These are phyloP conservation scores for Plasmodium cynomolgi DNA, from an alignment of 169 alveolate genomes.

Conservation along the genomic window DNA sequence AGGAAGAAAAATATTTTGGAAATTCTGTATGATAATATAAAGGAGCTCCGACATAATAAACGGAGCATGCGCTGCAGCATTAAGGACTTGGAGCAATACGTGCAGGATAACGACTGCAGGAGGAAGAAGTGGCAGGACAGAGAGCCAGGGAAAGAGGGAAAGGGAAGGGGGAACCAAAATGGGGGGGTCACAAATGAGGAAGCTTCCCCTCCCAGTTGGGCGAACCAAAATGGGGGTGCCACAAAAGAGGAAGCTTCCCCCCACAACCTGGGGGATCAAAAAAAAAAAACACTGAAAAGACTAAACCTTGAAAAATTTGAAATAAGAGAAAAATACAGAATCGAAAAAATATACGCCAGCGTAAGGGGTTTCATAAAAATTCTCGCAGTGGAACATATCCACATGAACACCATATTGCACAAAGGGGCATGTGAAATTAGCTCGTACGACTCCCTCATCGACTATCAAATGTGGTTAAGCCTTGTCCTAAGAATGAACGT, in stretches of 20 bases:
- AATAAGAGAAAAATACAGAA: slow-evolving; percentile 73
- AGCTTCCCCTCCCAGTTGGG: background rate
- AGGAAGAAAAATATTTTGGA: slow-evolving; percentile 12
- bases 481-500: slow-evolving; percentile 11
- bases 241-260: background rate
- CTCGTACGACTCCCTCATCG: slow-evolving; percentile 52
- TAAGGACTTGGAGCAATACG: slow-evolving; percentile 8
- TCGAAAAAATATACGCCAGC: slow-evolving; percentile 47
- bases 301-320: slow-evolving; percentile 69
- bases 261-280: background rate
- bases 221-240: background rate
- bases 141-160: background rate
- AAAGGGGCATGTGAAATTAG: slow-evolving; percentile 6
- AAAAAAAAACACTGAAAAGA: background rate
- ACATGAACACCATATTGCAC: slow-evolving; percentile 11
- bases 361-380: slow-evolving; percentile 39
- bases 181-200: too few relatives aligned
- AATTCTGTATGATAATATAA: slow-evolving; percentile 51
- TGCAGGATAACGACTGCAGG: background rate
- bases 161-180: background rate
- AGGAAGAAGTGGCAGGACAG: background rate
- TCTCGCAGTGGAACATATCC: slow-evolving; percentile 11
- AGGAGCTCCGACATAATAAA: slow-evolving; percentile 29
- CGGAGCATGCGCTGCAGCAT: background rate
- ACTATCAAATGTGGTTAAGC: slow-evolving; percentile 68